Percentiles rank a stretch among this genome's conserved stretches.
Evolutionary conservation across 192 early-diverging fungal species (phyloP).

Genomic region (Coemansia sp.): DNA sequence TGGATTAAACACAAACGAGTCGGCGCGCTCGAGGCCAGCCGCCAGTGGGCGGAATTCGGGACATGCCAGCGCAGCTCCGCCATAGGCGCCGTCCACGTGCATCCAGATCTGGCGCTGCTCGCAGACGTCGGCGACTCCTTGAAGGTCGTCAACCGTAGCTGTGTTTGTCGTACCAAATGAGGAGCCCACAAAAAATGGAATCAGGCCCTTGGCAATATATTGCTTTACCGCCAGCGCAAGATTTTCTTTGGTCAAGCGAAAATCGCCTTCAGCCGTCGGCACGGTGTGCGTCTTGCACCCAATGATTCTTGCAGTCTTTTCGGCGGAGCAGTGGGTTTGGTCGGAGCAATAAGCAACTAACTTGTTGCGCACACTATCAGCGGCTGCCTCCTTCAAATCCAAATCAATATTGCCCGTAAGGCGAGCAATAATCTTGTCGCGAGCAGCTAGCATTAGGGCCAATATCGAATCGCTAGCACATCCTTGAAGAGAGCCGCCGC

Average conservation of each 20-base stretch:
- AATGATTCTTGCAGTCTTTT: constrained; percentile 51
- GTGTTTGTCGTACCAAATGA: constrained; percentile 58
- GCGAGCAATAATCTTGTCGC: constrained; percentile 29
- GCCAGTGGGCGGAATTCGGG: constrained; percentile 46
- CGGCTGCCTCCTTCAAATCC: constrained; percentile 11
- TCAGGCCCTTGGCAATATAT: constrained; percentile 40
- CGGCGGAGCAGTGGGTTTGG: constrained; percentile 47
- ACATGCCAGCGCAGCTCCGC: constrained; percentile 51
- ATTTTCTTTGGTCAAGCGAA: constrained; percentile 22
- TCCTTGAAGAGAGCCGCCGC: constrained; percentile 56
- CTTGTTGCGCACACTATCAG: not conserved
- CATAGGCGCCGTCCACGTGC: constrained; percentile 57
- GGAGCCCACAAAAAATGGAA: constrained; percentile 53
- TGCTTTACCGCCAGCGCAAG: constrained; percentile 31
- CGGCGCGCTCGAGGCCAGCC: constrained; percentile 39
- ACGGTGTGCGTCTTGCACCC: constrained; percentile 28
- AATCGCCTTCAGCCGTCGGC: constrained; percentile 31
- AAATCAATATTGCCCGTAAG: too few species aligned
- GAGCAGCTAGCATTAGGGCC: constrained; percentile 52
- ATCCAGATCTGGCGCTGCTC: constrained; percentile 41
- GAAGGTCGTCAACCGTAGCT: constrained; percentile 49
- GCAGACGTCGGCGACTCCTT: constrained; percentile 44
- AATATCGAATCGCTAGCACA: constrained; percentile 51
- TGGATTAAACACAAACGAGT: constrained; percentile 54
- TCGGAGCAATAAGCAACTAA: constrained; percentile 55